These are phyloP conservation scores for Pezicula neosporulosa DNA, from an alignment of 2,329 filamentous ascomycete species.

Conservation along the genomic window DNA sequence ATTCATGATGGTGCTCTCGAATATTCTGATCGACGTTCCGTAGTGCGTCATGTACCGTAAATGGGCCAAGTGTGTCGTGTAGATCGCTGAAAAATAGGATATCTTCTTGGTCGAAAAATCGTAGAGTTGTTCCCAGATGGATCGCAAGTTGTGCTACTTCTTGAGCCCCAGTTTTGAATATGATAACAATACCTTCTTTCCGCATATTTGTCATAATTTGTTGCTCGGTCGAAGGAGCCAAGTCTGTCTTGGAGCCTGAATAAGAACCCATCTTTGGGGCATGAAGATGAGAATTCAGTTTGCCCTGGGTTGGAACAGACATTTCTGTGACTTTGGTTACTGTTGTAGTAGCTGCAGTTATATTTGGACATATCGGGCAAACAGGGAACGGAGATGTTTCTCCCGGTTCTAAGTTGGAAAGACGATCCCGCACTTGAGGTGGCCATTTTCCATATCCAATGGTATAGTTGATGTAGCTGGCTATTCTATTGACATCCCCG, in stretches of 20 bases:
- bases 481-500: not conserved
- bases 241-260: not conserved
- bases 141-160: conserved; percentile 50
- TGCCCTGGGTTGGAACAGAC: not conserved
- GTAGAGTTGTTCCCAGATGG: conserved; percentile 49
- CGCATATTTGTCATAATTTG: conserved; percentile 7
- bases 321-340: not conserved
- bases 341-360: not conserved
- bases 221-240: conserved; percentile 5
- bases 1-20: conserved; percentile 39
- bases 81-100: conserved; percentile 58
- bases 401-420: not conserved
- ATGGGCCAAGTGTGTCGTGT: conserved; percentile 41
- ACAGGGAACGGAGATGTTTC: not conserved
- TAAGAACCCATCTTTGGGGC: not conserved
- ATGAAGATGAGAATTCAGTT: too few species aligned
- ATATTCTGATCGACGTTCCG: conserved; percentile 39
- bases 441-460: not conserved
- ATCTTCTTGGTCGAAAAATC: conserved; percentile 39
- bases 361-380: not conserved
- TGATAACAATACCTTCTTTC: conserved; percentile 26
- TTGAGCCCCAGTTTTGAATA: conserved; percentile 57
- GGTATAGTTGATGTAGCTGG: not conserved
- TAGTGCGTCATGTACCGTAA: conserved; percentile 43
- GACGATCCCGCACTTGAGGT: not conserved